Evolutionary conservation across 768 basidiomycete species (phyloP).

Genomic region (Pleurotus citrinopileatus): DNA sequence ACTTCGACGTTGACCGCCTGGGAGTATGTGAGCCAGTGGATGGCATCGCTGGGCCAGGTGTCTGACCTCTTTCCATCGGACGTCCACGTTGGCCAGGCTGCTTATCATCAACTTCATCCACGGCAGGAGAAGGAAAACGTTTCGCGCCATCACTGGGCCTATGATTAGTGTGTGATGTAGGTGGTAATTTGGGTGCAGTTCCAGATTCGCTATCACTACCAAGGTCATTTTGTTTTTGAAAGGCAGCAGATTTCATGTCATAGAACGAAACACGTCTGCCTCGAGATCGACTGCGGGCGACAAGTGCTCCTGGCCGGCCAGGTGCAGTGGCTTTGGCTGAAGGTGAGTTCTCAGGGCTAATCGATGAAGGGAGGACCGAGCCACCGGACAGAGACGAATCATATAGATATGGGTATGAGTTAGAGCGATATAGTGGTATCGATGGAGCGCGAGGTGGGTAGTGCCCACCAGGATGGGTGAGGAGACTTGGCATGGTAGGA

Average conservation of each 20-base stretch:
- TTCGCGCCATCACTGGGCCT: background rate
- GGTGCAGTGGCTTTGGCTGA: background rate
- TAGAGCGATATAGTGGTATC: background rate
- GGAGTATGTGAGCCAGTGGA: background rate
- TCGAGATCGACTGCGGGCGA: slow-evolving; percentile 96
- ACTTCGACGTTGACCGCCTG: background rate
- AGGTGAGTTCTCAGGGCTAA: background rate
- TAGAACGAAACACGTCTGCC: background rate
- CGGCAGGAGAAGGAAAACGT: background rate
- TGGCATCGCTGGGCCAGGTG: background rate
- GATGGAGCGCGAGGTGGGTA: background rate
- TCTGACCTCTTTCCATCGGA: background rate
- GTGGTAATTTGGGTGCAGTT: background rate
- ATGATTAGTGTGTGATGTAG: background rate
- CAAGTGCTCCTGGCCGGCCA: slow-evolving; percentile 62
- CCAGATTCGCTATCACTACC: background rate
- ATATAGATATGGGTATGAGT: background rate
- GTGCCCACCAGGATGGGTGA: background rate
- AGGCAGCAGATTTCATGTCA: background rate
- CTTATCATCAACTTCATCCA: background rate
- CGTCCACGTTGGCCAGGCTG: background rate
- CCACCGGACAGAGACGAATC: background rate
- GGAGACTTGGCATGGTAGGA: background rate
- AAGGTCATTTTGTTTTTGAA: background rate
- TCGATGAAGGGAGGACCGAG: background rate